Base-by-base conservation (phyloP, 129 eudicot genomes). In the Chrysanthemum seticuspe region DNA sequence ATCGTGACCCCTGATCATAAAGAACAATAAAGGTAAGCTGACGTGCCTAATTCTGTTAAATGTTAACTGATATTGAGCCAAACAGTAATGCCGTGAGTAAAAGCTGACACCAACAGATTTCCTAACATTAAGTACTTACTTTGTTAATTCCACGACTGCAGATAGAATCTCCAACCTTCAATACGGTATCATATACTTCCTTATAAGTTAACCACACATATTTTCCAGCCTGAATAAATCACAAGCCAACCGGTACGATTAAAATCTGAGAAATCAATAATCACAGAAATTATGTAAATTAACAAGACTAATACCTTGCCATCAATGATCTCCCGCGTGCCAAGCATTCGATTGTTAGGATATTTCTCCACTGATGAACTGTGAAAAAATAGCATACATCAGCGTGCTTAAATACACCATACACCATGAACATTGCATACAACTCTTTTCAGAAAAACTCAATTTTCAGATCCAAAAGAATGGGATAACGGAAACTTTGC, bases 271-370 rank as follows among this genome's bases (percentile, higher is more conserved):
- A 25, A 21, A 0, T 49, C 10, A 45, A 29, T 7, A 65, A 47
- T 56, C 27, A 23, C 6, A 11, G 61, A 70, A 23, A 12, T 12
- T 36, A 11, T 19, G 57, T 1, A 73, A 2, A 25, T 12, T 19
- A 14, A 11, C 7, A 56, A 59, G 45, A 36, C 0, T 36, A 36
- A 5, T 71, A 92, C 98, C 88, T 92, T 83, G 59, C 95, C 96
- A 40, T 89, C 77, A 13, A 84, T 76, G 45, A 82, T 80, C 76
- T 87, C 84, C 1, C 91, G 78, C 76, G 84, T 66, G 13, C 97
- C 98, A 71, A 94, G 93, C 98, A 94, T 94, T 50, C 47, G 85
- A 81, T 90, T 94, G 36, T 72, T 63, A 8, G 96, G 88, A 76
- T 82, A 79, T 47, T 88, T 86, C 80, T 90, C 82, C 44, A 83